Conservation (phyloP, 768 basidiomycete species). For the Rhodotorula paludigena region DNA sequence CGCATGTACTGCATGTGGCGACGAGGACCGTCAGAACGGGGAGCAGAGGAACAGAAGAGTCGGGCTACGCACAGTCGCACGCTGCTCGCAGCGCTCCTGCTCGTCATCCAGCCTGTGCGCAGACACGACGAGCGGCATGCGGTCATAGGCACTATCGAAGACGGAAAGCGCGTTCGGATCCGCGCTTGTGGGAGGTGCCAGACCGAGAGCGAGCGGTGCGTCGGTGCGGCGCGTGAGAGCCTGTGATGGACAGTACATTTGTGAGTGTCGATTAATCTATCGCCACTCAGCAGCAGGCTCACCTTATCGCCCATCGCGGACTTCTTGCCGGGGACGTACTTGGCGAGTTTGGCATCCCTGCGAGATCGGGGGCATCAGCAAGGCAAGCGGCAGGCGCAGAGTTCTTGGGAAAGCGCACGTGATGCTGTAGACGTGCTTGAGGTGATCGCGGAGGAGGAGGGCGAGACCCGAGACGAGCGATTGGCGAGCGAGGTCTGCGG, state of each 20-base stretch:
- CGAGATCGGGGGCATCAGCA: background rate
- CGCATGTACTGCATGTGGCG: slow-evolving; percentile 52
- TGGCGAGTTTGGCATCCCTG: slow-evolving; percentile 73
- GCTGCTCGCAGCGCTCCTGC: slow-evolving; percentile 62
- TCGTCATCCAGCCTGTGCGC: slow-evolving; percentile 58
- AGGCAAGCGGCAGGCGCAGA: background rate
- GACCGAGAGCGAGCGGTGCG: no score
- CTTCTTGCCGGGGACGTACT: slow-evolving; percentile 83
- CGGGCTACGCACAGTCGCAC: slow-evolving; percentile 62
- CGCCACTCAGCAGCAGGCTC: no score
- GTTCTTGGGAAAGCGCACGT: slow-evolving; percentile 55
- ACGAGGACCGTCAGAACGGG: background rate
- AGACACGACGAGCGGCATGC: slow-evolving; percentile 60
- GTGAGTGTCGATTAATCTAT: no score
- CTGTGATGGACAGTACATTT: no score
- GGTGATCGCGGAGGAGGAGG: slow-evolving; percentile 77
- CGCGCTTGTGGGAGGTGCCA: no score
- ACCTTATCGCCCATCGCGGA: slow-evolving; percentile 76
- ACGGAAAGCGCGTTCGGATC: no score
- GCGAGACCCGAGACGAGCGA: slow-evolving; percentile 77
- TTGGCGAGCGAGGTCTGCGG: slow-evolving; percentile 42
- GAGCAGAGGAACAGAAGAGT: background rate
- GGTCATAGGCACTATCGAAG: slow-evolving; percentile 68
- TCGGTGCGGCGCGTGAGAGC: no score
- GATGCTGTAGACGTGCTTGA: slow-evolving; percentile 75